Evolutionary conservation across 148 eudicot species (phyloP).

Genomic region (Spergularia marina): DNA sequence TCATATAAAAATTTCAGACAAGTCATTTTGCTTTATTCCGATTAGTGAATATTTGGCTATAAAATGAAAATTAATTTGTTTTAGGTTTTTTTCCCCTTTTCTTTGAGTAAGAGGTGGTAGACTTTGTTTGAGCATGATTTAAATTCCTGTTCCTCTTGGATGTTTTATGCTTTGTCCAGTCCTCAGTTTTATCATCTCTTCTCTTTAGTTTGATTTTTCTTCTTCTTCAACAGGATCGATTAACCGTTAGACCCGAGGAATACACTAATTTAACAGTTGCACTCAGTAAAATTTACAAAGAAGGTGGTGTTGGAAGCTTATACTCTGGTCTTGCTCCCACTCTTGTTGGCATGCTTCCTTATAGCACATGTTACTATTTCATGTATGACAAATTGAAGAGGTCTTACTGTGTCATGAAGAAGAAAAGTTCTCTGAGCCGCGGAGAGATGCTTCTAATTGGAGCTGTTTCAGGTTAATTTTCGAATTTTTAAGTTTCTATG

Average conservation of each 20-base stretch:
- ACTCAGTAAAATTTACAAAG: slow-evolving; percentile 64
- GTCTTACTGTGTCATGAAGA: slow-evolving; percentile 62
- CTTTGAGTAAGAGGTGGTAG: too few species aligned
- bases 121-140: background rate
- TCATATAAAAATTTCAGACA: too few species aligned
- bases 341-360: slow-evolving; percentile 91
- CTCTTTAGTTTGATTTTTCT: slow-evolving; percentile 6
- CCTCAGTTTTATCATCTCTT: background rate
- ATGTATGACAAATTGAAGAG: slow-evolving; percentile 88
- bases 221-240: slow-evolving; percentile 61
- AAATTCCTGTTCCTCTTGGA: background rate
- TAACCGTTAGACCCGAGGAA: slow-evolving; percentile 80
- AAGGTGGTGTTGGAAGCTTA: slow-evolving; percentile 61
- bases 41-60: too few species aligned
- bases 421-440: slow-evolving; percentile 72
- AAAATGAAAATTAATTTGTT: too few species aligned
- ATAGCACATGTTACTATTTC: slow-evolving; percentile 94
- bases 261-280: slow-evolving; percentile 76
- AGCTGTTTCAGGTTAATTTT: slow-evolving; percentile 74
- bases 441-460: slow-evolving; percentile 91
- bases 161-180: background rate
- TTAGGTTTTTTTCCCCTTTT: too few species aligned
- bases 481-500: background rate
- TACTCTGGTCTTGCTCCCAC: slow-evolving; percentile 85
- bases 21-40: too few species aligned